These are phyloP conservation scores for Kitagawia praeruptora DNA, from an alignment of 129 eudicot species.

Conservation along the genomic window DNA sequence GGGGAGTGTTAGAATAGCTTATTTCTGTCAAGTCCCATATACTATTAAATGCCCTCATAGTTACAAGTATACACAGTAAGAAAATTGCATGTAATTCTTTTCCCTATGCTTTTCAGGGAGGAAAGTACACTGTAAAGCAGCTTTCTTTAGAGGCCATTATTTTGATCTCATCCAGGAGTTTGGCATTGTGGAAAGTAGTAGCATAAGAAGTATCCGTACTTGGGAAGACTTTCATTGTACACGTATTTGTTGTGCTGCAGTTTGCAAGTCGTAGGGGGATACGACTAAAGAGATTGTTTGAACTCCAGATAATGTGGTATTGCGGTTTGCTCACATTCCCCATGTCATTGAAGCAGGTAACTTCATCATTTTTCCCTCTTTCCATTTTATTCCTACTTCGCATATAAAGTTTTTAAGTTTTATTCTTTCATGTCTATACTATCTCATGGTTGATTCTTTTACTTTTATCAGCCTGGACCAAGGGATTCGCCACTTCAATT, in stretches of 20 bases:
- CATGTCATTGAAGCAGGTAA: too few species aligned
- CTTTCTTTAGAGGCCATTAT: constrained; percentile 24
- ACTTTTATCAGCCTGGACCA: too few species aligned
- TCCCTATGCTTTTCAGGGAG: constrained; percentile 29
- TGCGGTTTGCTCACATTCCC: too few species aligned
- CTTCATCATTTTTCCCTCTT: too few species aligned
- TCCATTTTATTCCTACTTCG: too few species aligned
- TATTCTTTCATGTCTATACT: too few species aligned
- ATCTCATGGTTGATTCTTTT: too few species aligned
- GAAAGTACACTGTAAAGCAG: constrained; percentile 47
- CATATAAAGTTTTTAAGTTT: too few species aligned
- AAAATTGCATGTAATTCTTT: constrained; percentile 29
- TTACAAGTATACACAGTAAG: background rate
- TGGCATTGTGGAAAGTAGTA: constrained; percentile 11
- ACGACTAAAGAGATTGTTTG: too few species aligned
- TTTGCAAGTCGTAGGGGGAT: too few species aligned
- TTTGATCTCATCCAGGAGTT: constrained; percentile 12
- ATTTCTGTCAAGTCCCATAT: background rate
- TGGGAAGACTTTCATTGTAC: constrained; percentile 58
- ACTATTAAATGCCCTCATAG: background rate
- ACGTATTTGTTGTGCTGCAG: constrained; percentile 26
- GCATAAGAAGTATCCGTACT: constrained; percentile 10
- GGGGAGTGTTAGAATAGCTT: background rate
- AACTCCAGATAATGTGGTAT: constrained; percentile 11
- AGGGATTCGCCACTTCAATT: too few species aligned